Base-by-base conservation (phyloP, 129 eudicot species). In the Pseudognaphalium luteoalbum region DNA sequence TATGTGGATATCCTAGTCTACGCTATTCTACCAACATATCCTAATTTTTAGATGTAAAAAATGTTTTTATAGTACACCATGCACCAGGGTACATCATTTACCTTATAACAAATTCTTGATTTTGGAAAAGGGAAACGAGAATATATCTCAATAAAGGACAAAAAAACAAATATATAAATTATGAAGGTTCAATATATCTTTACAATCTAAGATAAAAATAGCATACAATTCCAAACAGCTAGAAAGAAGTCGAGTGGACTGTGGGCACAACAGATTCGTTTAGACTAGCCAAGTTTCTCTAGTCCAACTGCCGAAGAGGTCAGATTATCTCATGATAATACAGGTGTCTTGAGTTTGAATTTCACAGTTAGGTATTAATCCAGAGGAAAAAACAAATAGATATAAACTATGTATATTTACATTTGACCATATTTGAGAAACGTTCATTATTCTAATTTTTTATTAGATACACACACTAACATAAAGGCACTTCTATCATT, bases 261-360 rank as follows among this genome's bases (percentile, higher is more conserved):
- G 29, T 25, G 11, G 64, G 21, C 64, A 58, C 64, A 7, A 20
- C 25, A 57, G 11, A 58, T 2, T 58, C 29, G 28, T 28, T 15
- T 20, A 20, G 29, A 58, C 29, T 58, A 58, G 52, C 52, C 17
- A 17, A 44, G 52, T 44, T 44, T 11, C 17, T 11, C 52, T 44
- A 44, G 32, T 58, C 32, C 64, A 58, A 21, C 32, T 58, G 32
- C 14, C 28, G 0, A 25, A 25, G 28, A 25, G 1, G 28, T 21
- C 21, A 58, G 64, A 58, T 58, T 58, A 58, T 58, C 64, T 58
- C 64, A 21, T 7, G 65, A 21, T 59, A 59, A 19, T 59, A 21
- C 21, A 4, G 65, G 21, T 5, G 5, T 59, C 65, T 11, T 59
- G 2, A 59, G 29, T 21, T 7, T 21, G 14, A 59, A 19, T 59